Evolutionary conservation across 2,329 filamentous ascomycete species (phyloP), one percentile per base, ranked within the genome.

Genomic region (Corniculantispora saksenae): DNA sequence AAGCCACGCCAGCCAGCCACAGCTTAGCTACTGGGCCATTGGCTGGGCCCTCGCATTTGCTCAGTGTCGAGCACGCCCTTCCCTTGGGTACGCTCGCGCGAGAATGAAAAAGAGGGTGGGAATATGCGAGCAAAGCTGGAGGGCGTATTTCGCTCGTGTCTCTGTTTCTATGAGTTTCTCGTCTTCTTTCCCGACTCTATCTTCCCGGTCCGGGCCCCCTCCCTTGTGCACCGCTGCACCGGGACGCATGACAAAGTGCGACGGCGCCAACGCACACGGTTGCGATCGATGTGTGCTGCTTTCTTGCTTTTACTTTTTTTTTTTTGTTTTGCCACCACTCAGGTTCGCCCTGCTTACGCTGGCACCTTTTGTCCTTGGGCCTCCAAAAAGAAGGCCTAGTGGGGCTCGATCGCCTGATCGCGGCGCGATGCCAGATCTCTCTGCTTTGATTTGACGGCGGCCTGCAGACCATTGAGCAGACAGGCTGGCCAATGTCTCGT

Each of bases 371-470:
- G 21, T 53, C 38, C 25, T 32, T 45, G n/a, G 32, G 32, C 8
- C 21, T 13, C 4, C 8, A 17, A n/a, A 6, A 15, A 32, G 29
- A 55, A 32, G 32, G 32, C 32, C 32, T 32, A 10, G 60, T 62
- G 60, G 60, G 60, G 50, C 60, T 23, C 60, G 60, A 62, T 62
- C 60, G 60, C 60, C 35, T 62, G 60, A 62, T 62, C 60, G 50
- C 21, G 50, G 21, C 47, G 35, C 50, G 50, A 62, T 55, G 60
- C 50, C n/a, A 62, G 60, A 62, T 62, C 60, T 62, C 60, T 62
- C 38, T 45, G 40, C 25, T 50, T 50, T 54, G 60, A 55, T 62
- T 62, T 35, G 60, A 62, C 35, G 53, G 45, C 45, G 32, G n/a
- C 43, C 29, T 50, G 29, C 57, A 60, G 57, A 40, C 43, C 25